phyloP scores from a whole-genome alignment of 208 protist genomes.

The Leishmania tropica region DNA sequence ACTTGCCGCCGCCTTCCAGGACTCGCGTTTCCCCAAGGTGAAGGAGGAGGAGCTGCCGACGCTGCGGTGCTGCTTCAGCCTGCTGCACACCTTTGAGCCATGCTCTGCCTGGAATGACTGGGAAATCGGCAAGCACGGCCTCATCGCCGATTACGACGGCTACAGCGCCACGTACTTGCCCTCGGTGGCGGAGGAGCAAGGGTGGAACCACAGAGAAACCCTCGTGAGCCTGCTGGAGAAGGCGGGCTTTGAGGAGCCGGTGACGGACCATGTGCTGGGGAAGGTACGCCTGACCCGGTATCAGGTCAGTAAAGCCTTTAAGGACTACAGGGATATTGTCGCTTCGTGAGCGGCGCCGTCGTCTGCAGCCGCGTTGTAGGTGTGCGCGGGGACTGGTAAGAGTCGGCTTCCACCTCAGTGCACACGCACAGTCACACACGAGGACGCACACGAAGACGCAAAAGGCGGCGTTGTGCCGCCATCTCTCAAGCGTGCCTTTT shows the following conservation, averaged over 20 bases:
- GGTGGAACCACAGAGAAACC: constrained; percentile 75
- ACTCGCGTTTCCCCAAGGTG: constrained; percentile 78
- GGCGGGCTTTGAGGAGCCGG: constrained; percentile 62
- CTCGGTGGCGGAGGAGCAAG: constrained; percentile 73
- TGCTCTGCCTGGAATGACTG: constrained; percentile 80
- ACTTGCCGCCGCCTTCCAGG: constrained; percentile 67
- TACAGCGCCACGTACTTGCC: constrained; percentile 84
- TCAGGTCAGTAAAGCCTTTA: constrained; percentile 60
- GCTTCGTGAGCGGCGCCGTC: neutral
- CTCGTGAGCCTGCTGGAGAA: constrained; percentile 70
- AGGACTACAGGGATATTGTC: constrained; percentile 41
- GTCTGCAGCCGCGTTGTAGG: too few species aligned
- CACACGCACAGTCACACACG: neutral
- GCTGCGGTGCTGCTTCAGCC: constrained; percentile 77
- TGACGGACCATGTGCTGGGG: constrained; percentile 56
- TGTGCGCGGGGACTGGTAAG: neutral
- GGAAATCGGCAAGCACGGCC: constrained; percentile 82
- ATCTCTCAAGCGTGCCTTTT: neutral
- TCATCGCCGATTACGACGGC: constrained; percentile 59
- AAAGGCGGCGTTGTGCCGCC: neutral
- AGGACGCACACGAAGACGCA: neutral
- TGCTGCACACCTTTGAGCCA: constrained; percentile 84
- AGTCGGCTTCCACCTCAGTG: neutral
- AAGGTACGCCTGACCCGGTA: constrained; percentile 68
- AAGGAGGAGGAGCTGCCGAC: constrained; percentile 58